Evolutionary conservation across 2,329 filamentous ascomycete species (phyloP).

Genomic region (Paraphoma chrysanthemicola): DNA sequence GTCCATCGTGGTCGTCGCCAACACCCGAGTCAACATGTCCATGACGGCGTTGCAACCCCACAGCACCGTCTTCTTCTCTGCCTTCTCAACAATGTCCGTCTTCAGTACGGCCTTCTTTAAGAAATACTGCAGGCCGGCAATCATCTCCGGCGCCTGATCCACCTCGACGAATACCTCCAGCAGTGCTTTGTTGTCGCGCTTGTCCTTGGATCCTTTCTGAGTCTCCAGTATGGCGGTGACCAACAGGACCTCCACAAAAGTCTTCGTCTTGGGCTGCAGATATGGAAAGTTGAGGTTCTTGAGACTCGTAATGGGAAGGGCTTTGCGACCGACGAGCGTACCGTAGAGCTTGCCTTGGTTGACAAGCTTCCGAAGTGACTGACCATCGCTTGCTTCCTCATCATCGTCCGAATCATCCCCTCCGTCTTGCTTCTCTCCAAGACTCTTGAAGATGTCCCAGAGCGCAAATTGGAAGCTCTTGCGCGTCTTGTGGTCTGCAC

Average conservation of each 20-base stretch:
- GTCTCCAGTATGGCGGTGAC: slow-evolving; percentile 76
- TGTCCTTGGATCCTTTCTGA: slow-evolving; percentile 56
- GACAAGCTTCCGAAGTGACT: slow-evolving; percentile 66
- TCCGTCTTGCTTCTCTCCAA: slow-evolving; percentile 79
- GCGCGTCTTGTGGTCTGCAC: slow-evolving; percentile 74
- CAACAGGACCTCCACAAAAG: slow-evolving; percentile 82
- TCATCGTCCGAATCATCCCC: slow-evolving; percentile 64
- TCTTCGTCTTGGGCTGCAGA: slow-evolving; percentile 75
- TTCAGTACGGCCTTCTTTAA: slow-evolving; percentile 76
- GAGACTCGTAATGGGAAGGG: slow-evolving; percentile 63
- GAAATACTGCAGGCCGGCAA: slow-evolving; percentile 79
- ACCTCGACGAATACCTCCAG: slow-evolving; percentile 71
- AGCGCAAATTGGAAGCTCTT: slow-evolving; percentile 88
- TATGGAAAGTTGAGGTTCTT: slow-evolving; percentile 81
- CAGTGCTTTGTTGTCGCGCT: slow-evolving; percentile 64
- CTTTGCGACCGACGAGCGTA: slow-evolving; percentile 66
- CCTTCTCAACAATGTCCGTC: slow-evolving; percentile 60
- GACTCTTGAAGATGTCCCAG: slow-evolving; percentile 82
- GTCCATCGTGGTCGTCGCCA: slow-evolving; percentile 44
- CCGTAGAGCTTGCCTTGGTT: slow-evolving; percentile 74
- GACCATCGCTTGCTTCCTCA: slow-evolving; percentile 53
- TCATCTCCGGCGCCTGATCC: slow-evolving; percentile 70
- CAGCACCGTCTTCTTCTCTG: slow-evolving; percentile 60
- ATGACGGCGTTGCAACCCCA: slow-evolving; percentile 51
- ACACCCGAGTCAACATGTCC: slow-evolving; percentile 44